Evolutionary conservation across 306 rosid genomes (phyloP).

Genomic region (Sicyos baderoa): DNA sequence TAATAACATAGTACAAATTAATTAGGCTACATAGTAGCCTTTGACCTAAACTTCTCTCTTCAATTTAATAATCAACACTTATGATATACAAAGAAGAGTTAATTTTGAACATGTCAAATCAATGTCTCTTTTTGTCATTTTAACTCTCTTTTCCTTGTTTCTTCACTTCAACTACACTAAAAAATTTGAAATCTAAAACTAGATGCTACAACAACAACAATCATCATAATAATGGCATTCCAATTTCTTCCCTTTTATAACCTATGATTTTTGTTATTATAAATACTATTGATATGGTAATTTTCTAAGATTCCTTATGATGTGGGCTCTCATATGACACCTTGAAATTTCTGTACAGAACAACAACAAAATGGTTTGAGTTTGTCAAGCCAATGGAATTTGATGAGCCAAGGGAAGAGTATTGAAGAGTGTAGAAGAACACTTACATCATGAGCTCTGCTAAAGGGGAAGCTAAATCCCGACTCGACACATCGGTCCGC

Average conservation of each 20-base stretch:
- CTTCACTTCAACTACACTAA: not conserved
- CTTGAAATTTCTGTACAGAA: constrained; percentile 32
- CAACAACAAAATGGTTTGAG: constrained; percentile 1
- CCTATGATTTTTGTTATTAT: not conserved
- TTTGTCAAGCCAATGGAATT: not conserved
- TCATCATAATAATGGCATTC: not conserved
- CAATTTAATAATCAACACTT: not conserved
- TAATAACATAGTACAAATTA: too few relatives aligned
- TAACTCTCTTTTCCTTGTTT: not conserved
- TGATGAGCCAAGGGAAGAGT: not conserved
- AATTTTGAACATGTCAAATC: not conserved
- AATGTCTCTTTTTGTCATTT: not conserved
- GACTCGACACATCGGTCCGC: constrained; percentile 33
- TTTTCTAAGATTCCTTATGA: constrained; percentile 36
- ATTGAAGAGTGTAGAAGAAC: not conserved
- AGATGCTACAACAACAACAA: not conserved
- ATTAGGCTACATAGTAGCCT: too few relatives aligned
- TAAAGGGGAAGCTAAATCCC: constrained; percentile 39
- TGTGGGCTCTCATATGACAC: constrained; percentile 23
- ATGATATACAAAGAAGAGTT: constrained; percentile 6
- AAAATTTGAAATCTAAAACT: not conserved
- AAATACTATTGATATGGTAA: constrained; percentile 19
- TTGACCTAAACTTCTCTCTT: too few relatives aligned
- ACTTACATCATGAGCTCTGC: constrained; percentile 24
- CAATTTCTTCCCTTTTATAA: not conserved